Base-by-base conservation (phyloP, 495 filamentous ascomycete species). In the Rusavskia elegans region DNA sequence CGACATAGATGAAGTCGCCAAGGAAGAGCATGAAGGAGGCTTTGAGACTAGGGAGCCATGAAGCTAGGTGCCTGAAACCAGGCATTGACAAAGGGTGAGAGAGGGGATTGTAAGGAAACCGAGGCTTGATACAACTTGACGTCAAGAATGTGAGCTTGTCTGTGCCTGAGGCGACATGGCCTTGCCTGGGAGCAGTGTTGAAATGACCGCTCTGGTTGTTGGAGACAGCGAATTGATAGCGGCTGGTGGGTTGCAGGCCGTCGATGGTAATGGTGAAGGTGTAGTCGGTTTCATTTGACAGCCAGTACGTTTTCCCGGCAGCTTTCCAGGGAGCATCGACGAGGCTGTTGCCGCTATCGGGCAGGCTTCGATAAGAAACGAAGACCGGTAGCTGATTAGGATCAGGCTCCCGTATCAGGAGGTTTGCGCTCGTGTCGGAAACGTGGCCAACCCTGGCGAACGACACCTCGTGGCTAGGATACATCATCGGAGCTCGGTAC, bases 1-100 rank as follows among this genome's bases (percentile, higher is more conserved):
- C 92, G 55, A 93, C 82, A 63, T 98, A 98, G 63, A 98, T 95
- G 64, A 96, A 98, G 62, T 98, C 92, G n/a, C 90, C 92, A 0
- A 98, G 79, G 72, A 98, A 98, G 23, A 98, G 76, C 89, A 98
- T 96, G 57, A 98, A 97, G 52, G 82, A 80, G 0, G 87, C 75
- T 23, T 78, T 69, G 5, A 90, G 67, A 5, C 66, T 61, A 2
- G 82, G 80, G 5, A 92, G 64, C 35, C 77, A 64, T 45, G 78
- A 76, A 19, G 79, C 76, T 14, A 86, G 64, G 53, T 84, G 71
- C 53, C 76, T 74, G 57, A 97, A 73, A 1, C 92, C 92, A 0
- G 80, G 81, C 40, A 97, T 82, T 10, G 80, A 73, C 2, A 97
- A 70, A 1, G 90, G 83, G 63, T 97, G 89, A 21, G 82, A 74